phyloP scores from a whole-genome alignment of 2,329 filamentous ascomycete genomes.

The Pochonia chlamydosporia region DNA sequence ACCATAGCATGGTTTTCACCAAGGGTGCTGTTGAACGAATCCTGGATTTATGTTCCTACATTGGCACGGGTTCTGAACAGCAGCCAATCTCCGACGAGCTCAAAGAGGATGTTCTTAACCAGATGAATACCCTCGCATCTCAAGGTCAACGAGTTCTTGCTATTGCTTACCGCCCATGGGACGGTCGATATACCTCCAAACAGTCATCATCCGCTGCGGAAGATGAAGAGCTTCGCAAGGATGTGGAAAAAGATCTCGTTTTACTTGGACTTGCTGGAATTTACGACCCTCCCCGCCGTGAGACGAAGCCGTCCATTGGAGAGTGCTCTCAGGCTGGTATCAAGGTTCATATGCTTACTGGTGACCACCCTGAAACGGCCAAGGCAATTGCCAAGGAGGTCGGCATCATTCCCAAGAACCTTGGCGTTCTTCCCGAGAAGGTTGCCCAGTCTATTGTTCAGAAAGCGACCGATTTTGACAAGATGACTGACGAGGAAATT shows the following conservation, averaged over 20 bases:
- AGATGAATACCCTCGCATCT: slow-evolving; percentile 55
- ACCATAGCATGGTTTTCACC: slow-evolving; percentile 50
- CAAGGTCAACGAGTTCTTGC: slow-evolving; percentile 69
- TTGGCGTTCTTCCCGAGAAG: slow-evolving; percentile 51
- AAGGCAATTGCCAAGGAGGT: slow-evolving; percentile 74
- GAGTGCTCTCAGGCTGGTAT: slow-evolving; percentile 70
- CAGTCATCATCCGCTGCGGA: slow-evolving; percentile 26
- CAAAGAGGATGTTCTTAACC: slow-evolving; percentile 43
- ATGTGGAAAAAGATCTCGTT: slow-evolving; percentile 61
- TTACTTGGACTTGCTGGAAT: slow-evolving; percentile 81
- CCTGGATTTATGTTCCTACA: slow-evolving; percentile 47
- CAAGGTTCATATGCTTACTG: slow-evolving; percentile 78
- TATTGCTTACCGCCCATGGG: slow-evolving; percentile 57
- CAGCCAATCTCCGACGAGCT: slow-evolving; percentile 44
- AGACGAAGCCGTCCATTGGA: slow-evolving; percentile 67
- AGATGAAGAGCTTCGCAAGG: slow-evolving; percentile 46
- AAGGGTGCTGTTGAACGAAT: slow-evolving; percentile 59
- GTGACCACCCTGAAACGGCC: slow-evolving; percentile 74
- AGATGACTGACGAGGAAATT: slow-evolving; percentile 67
- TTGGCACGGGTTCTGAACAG: slow-evolving; percentile 36
- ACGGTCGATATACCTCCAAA: slow-evolving; percentile 40
- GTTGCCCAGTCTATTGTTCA: slow-evolving; percentile 66
- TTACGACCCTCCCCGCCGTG: slow-evolving; percentile 78
- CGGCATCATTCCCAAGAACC: slow-evolving; percentile 64
- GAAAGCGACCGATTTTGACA: slow-evolving; percentile 74